A percentile compares a stretch with the other conserved stretches of the same genome.
Conservation (phyloP, 495 filamentous ascomycete genomes). For the Articulospora tetracladia region DNA sequence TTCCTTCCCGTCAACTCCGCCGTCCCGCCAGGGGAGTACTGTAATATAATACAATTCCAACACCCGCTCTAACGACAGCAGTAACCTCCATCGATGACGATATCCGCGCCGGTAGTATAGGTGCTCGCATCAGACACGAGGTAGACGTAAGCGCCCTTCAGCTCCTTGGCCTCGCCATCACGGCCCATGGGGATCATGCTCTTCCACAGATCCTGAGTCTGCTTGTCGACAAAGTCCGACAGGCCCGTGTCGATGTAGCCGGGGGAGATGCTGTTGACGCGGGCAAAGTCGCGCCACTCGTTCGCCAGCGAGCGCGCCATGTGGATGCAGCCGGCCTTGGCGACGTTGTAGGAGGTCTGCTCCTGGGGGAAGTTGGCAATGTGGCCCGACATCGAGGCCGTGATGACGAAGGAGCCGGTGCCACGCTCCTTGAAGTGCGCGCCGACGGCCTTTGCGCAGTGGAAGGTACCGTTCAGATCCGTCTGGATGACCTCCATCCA, state of each 20-base stretch:
- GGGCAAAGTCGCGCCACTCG: conserved; percentile 75
- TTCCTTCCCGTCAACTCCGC: not conserved
- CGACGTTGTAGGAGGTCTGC: conserved; percentile 77
- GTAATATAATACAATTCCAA: not conserved
- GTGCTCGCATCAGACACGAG: conserved; percentile 66
- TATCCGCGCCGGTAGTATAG: conserved; percentile 47
- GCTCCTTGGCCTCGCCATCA: conserved; percentile 71
- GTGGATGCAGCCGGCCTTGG: conserved; percentile 59
- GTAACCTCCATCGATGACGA: conserved; percentile 56
- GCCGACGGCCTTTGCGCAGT: conserved; percentile 66
- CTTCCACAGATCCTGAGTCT: conserved; percentile 69
- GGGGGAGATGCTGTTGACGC: conserved; percentile 70
- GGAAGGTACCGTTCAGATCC: conserved; percentile 60
- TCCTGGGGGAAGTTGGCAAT: conserved; percentile 77
- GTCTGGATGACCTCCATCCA: conserved; percentile 68
- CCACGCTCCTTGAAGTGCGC: conserved; percentile 59
- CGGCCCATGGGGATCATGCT: conserved; percentile 76
- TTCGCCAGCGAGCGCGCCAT: conserved; percentile 57
- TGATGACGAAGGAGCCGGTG: conserved; percentile 60
- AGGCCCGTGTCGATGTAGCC: conserved; percentile 80
- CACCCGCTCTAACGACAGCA: conserved; percentile 30
- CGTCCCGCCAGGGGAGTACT: not conserved
- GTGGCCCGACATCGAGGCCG: conserved; percentile 60
- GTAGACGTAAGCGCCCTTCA: conserved; percentile 83
- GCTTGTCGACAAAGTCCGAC: conserved; percentile 67